Evolutionary conservation across 2,329 filamentous ascomycete species (phyloP).

Genomic region (Chrysoporthe cubensis): DNA sequence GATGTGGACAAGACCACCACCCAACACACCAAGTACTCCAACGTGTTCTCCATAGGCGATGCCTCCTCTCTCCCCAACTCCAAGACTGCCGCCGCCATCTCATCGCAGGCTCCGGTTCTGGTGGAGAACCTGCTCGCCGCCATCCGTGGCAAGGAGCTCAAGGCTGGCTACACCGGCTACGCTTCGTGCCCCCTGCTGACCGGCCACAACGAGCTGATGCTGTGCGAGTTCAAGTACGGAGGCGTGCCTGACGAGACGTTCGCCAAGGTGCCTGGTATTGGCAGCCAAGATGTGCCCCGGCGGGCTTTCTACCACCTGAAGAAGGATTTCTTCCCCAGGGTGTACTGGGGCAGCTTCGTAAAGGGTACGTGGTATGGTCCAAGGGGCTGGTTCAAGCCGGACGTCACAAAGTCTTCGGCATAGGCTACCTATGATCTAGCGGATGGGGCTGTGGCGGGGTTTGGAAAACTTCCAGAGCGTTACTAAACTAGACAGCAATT

Average conservation of each 20-base stretch:
- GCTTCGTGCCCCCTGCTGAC: slow-evolving; percentile 51
- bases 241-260: slow-evolving; percentile 52
- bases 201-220: slow-evolving; percentile 49
- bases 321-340: slow-evolving; percentile 47
- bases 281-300: slow-evolving; percentile 45
- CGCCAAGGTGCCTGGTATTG: slow-evolving; percentile 34
- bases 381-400: slow-evolving; percentile 29
- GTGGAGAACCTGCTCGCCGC: slow-evolving; percentile 45
- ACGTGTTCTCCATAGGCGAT: slow-evolving; percentile 46
- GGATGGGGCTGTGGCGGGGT: neutral
- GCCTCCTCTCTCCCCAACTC: slow-evolving; percentile 45
- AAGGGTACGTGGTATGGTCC: slow-evolving; percentile 40
- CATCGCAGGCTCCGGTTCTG: slow-evolving; percentile 48
- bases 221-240: slow-evolving; percentile 53
- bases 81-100: slow-evolving; percentile 52
- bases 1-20: slow-evolving; percentile 33
- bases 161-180: slow-evolving; percentile 47
- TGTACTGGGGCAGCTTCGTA: slow-evolving; percentile 38
- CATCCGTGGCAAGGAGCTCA: slow-evolving; percentile 40
- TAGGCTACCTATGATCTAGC: neutral
- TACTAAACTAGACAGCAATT: too few relatives aligned
- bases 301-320: slow-evolving; percentile 48
- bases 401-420: slow-evolving; percentile 20
- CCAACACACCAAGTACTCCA: slow-evolving; percentile 39
- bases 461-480: neutral